Conservation (phyloP, 768 basidiomycete species). For the Chalciporus sphaerocephalus region DNA sequence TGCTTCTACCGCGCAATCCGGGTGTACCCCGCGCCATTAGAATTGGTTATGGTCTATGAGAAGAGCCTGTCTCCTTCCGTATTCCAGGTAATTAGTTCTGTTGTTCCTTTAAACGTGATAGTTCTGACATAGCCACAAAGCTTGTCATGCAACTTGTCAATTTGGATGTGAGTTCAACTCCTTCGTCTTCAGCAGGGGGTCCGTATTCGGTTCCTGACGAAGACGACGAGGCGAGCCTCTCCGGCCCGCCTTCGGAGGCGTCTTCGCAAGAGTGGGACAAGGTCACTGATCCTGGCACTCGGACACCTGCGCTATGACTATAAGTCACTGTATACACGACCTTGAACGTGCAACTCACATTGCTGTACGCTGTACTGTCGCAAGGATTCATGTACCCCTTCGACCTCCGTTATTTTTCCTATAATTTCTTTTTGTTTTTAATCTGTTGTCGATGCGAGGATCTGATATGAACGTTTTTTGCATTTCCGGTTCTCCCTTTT, state of each 20-base stretch:
- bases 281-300: slow-evolving; percentile 69
- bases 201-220: slow-evolving; percentile 40
- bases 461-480: slow-evolving; percentile 61
- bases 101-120: slow-evolving; percentile 1
- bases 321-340: slow-evolving; percentile 25
- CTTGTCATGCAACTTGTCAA: slow-evolving; percentile 81
- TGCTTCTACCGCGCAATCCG: slow-evolving; percentile 91
- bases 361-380: slow-evolving; percentile 32
- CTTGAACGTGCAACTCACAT: slow-evolving; percentile 26
- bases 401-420: slow-evolving; percentile 12
- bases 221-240: slow-evolving; percentile 53
- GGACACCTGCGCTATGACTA: slow-evolving; percentile 43
- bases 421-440: slow-evolving; percentile 19
- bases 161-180: slow-evolving; percentile 77
- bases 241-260: slow-evolving; percentile 76
- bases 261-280: slow-evolving; percentile 92
- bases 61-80: slow-evolving; percentile 79
- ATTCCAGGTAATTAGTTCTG: slow-evolving; percentile 56
- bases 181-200: slow-evolving; percentile 33
- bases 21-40: slow-evolving; percentile 92
- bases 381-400: slow-evolving; percentile 24
- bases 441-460: slow-evolving; percentile 28
- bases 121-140: slow-evolving; percentile 28
- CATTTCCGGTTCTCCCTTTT: slow-evolving; percentile 18
- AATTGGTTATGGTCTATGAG: slow-evolving; percentile 93